Base-by-base conservation (phyloP, 2,329 filamentous ascomycete genomes). In the Colletotrichum orchidophilum region DNA sequence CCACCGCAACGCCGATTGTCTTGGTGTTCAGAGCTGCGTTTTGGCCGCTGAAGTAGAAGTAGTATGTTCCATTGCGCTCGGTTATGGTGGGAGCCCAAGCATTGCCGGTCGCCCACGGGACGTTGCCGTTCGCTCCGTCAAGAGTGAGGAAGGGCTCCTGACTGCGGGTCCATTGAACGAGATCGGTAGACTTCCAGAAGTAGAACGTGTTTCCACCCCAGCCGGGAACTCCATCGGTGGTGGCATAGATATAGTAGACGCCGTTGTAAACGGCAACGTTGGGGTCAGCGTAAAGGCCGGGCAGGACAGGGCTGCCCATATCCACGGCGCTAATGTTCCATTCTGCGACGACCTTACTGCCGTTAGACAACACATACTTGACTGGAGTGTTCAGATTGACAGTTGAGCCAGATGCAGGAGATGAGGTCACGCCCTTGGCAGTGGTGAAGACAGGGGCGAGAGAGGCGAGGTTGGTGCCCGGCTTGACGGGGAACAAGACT, bases 11-110 rank as follows among this genome's bases (percentile, higher is more conserved):
- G 3, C 90, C 90, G 39, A 92, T 90, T 3, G 87, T 89, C 64
- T 91, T 85, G 13, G 59, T 60, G 70, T 90, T 83, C 35, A 87
- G 80, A 0, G 87, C 87, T 0, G 89, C 88, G 52, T 84, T 84
- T 18, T 86, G 78, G 0, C 85, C 85, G 46, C 81, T 86, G 78
- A 91, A 92, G 79, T 90, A 91, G 31, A 92, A 87, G 75, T 90
- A 92, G 79, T 88, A 92, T 79, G 89, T 90, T 0, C 88, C 88
- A 69, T 88, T 82, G 60, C 87, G 88, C 59, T 82, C 80, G 1
- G 88, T 88, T 2, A 91, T 90, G 62, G 90, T 89, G 0, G 91
- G 91, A 0, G 90, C 90, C 90, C 91, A 92, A 3, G 91, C 86
- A 74, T 92, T 91, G 71, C 91, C 91, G 1, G 83, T 86, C 0